Evolutionary conservation across 2,329 filamentous ascomycete species (phyloP).

Genomic region (Tolypocladium album): DNA sequence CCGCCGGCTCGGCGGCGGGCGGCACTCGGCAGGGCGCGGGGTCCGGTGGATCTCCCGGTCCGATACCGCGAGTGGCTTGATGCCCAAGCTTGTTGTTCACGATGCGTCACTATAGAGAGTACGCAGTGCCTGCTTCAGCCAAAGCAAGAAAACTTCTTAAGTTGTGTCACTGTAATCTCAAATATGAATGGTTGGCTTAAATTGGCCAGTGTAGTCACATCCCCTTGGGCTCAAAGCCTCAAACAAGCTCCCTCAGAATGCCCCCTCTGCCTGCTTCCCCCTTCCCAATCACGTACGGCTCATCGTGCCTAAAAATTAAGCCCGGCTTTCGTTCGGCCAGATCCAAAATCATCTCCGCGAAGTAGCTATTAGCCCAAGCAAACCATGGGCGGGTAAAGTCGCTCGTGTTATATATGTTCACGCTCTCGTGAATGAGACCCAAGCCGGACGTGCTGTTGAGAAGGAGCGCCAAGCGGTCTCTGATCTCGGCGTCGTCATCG

Average conservation of each 20-base stretch:
- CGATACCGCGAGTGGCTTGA: not conserved
- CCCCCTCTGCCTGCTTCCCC: not conserved
- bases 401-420: constrained; percentile 28
- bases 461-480: constrained; percentile 23
- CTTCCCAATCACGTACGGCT: constrained; percentile 6
- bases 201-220: not conserved
- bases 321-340: constrained; percentile 73
- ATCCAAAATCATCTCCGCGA: constrained; percentile 47
- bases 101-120: not conserved
- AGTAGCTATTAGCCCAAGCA: constrained; percentile 31
- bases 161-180: not conserved
- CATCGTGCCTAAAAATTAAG: constrained; percentile 37
- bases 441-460: constrained; percentile 27
- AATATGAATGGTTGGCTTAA: not conserved
- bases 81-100: not conserved
- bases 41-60: not conserved
- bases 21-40: not conserved
- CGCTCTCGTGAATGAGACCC: constrained; percentile 38
- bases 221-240: not conserved
- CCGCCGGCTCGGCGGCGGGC: not conserved
- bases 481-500: constrained; percentile 22
- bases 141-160: not conserved
- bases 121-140: not conserved
- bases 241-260: not conserved
- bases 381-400: constrained; percentile 36